Evolutionary conservation across 225 moss, liverwort and hornwort genomes (phyloP).

Genomic region (Rhytidiadelphus loreus): DNA sequence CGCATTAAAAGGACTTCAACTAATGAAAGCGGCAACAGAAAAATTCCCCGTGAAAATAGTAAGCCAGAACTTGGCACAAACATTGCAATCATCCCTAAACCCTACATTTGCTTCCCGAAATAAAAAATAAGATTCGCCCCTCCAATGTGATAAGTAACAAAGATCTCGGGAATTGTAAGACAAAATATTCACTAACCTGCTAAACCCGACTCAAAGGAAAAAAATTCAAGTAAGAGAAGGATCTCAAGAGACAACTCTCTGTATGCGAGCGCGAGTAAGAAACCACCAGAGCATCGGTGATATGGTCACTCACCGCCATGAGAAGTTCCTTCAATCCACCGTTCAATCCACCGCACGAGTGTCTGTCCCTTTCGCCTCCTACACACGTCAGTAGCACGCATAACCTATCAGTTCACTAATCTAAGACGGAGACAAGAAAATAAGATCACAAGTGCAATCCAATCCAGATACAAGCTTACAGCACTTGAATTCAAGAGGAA

Average conservation of each 20-base stretch:
- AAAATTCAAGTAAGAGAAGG: neutral
- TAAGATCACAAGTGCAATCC: neutral
- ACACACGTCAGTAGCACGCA: neutral
- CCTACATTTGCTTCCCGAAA: neutral
- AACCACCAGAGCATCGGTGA: neutral
- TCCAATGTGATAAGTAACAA: neutral
- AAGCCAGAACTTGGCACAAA: neutral
- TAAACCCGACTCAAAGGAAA: neutral
- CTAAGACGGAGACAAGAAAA: neutral
- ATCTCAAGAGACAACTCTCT: neutral
- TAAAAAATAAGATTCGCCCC: neutral
- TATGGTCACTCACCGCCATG: constrained; percentile 27
- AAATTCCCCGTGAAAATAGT: neutral
- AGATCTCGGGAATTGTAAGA: neutral
- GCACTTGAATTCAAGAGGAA: neutral
- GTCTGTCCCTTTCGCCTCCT: neutral
- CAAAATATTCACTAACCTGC: neutral
- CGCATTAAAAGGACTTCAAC: neutral
- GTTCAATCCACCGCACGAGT: neutral
- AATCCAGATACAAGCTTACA: neutral
- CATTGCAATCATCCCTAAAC: neutral
- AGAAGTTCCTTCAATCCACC: constrained; percentile 2
- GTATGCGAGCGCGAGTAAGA: neutral
- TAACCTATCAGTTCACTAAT: neutral
- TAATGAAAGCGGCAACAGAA: neutral